Base-by-base conservation (phyloP, 305 asterid genomes). In the Solanum hybrid region DNA sequence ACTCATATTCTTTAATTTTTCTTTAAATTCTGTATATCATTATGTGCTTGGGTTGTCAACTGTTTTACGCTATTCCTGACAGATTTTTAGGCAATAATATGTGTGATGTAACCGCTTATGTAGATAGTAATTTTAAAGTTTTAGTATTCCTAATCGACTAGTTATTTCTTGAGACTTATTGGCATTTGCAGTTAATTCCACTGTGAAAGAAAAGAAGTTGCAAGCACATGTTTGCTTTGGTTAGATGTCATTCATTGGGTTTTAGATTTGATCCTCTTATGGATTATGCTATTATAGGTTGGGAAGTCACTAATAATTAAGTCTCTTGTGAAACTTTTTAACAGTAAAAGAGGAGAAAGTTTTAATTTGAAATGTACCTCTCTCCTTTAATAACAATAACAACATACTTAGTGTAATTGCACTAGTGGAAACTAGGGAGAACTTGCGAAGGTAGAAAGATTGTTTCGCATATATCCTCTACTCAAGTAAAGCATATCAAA, bases 241-340 rank as follows among this genome's bases (percentile, higher is more conserved):
- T 76, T 36, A 34, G 35, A 27, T 29, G 71, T 13, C 37, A 46
- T 26, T 69, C 14, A 20, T 14, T 75, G 40, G 35, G n/a, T 90
- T 22, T 91, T 10, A 6, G 5, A 27, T 77, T 31, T 79, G 6
- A 88, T 42, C 56, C 13, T 88, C 56, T 32, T 40, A 76, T 76
- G 69, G 89, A 76, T 31, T 76, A 11, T 75, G 87, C 81, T 84
- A n/a, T 81, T 93, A 89, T 90, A 96, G 99, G 98, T 95, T 72
- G 98, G 99, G 86, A 97, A 97, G 94, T 96, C 99, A 3, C 91
- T 97, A 94, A 92, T 96, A 90, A 97, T 96, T 24, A 94, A 96
- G 95, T 92, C 94, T 90, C 94, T 97, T 51, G 91, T 96, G 77
- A 6, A 16, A 72, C 78, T 13, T 72, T 24, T 72, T 72, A 29